Percentiles rank a stretch among this genome's conserved stretches.
Evolutionary conservation across 2,329 filamentous ascomycete genomes (phyloP).

Genomic region (Neofusicoccum kwambonambiense): DNA sequence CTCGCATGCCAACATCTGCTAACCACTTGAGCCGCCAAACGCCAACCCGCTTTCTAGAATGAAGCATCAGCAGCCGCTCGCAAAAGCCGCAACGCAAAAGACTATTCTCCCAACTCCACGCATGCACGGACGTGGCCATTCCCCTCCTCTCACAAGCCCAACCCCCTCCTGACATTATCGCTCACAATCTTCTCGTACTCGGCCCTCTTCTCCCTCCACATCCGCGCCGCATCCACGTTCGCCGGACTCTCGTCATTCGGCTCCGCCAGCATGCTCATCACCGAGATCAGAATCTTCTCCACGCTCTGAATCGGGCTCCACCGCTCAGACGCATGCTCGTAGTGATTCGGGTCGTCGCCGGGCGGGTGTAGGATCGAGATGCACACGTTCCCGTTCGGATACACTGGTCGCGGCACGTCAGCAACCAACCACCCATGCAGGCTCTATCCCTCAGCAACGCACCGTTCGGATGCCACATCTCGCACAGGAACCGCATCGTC

Average conservation of each 20-base stretch:
- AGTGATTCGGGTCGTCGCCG: conserved; percentile 90
- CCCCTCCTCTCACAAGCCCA: conserved; percentile 26
- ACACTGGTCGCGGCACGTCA: conserved; percentile 51
- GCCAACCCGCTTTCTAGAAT: not conserved
- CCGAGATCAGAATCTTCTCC: conserved; percentile 87
- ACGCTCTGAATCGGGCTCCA: conserved; percentile 95
- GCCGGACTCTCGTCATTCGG: conserved; percentile 96
- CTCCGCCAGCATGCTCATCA: conserved; percentile 87
- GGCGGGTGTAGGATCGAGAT: conserved; percentile 96
- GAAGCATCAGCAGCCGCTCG: not conserved
- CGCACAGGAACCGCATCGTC: conserved; percentile 79
- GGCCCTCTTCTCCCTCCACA: conserved; percentile 77
- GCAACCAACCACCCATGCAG: no score
- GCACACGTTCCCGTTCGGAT: conserved; percentile 82
- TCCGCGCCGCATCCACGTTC: conserved; percentile 86
- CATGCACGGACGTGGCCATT: not conserved
- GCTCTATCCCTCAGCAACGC: not conserved
- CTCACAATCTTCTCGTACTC: conserved; percentile 79
- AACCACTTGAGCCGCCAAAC: not conserved
- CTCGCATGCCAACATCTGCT: not conserved
- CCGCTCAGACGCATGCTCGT: conserved; percentile 84
- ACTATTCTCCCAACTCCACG: not conserved
- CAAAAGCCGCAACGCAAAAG: not conserved
- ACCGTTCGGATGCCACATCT: conserved; percentile 92
- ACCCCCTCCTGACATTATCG: conserved; percentile 46